These are phyloP conservation scores for Colletotrichum sp. DNA, from an alignment of 2,329 filamentous ascomycete genomes.

Conservation along the genomic window DNA sequence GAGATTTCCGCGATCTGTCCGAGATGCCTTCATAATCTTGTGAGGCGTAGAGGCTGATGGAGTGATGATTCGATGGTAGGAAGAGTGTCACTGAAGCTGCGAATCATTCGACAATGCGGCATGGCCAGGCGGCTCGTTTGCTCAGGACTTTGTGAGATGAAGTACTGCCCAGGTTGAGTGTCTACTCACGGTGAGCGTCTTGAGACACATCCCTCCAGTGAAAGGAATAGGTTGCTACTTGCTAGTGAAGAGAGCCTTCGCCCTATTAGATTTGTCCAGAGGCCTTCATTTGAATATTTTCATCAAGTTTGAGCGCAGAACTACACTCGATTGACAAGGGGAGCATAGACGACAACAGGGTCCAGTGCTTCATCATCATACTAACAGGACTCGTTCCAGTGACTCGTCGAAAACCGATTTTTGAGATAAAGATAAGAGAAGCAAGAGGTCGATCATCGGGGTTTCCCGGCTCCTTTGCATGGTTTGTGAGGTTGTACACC, in stretches of 20 bases:
- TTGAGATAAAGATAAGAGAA: background rate
- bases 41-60: accelerated
- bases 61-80: background rate
- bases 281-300: background rate
- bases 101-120: background rate
- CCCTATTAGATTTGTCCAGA: background rate
- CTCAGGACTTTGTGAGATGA: background rate
- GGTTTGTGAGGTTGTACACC: background rate
- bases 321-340: background rate
- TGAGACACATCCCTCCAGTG: background rate
- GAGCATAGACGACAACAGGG: background rate
- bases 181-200: background rate
- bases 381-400: background rate
- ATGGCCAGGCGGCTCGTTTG: background rate
- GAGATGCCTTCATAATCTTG: background rate
- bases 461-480: background rate
- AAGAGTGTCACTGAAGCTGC: background rate
- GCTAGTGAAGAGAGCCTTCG: background rate
- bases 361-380: background rate
- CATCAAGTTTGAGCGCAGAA: background rate
- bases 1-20: background rate
- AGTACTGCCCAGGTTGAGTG: background rate
- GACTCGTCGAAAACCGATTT: background rate
- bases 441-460: background rate
- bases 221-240: background rate